Conservation (phyloP, 2,329 filamentous ascomycete species). For the Simplicillium aogashimaense region DNA sequence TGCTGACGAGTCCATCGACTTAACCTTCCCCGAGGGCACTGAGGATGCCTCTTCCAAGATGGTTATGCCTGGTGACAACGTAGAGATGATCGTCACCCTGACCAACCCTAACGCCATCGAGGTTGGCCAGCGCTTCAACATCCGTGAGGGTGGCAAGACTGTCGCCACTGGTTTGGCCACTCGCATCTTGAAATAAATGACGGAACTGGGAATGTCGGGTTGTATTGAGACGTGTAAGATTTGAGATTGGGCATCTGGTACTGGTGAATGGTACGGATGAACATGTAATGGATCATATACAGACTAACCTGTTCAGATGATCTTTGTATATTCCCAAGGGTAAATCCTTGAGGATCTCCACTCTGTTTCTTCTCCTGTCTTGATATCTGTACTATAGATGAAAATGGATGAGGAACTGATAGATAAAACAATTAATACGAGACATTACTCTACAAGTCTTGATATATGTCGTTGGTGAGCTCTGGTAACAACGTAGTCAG, state of each 20-base stretch:
- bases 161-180: constrained; percentile 78
- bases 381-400: constrained; percentile 25
- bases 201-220: background rate
- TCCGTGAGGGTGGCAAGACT: constrained; percentile 90
- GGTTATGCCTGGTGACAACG: constrained; percentile 97
- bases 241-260: background rate
- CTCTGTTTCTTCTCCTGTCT: constrained; percentile 30
- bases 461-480: background rate
- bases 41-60: constrained; percentile 65
- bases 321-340: constrained; percentile 24
- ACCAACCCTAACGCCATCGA: constrained; percentile 82
- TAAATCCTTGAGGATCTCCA: constrained; percentile 26
- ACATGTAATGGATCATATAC: constrained; percentile 10
- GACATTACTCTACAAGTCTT: constrained; percentile 2
- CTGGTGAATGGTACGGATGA: background rate
- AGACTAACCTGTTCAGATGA: background rate
- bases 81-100: constrained; percentile 89
- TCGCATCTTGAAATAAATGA: constrained; percentile 51
- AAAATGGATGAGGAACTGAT: constrained; percentile 19
- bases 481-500: background rate
- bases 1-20: constrained; percentile 67
- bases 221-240: background rate
- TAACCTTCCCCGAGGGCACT: constrained; percentile 79
- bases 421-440: constrained; percentile 11
- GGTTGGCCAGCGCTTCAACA: constrained; percentile 90